Evolutionary conservation across 345 rosid species (phyloP), one percentile per base, ranked within the genome.

Genomic region (Ceriops tagal): DNA sequence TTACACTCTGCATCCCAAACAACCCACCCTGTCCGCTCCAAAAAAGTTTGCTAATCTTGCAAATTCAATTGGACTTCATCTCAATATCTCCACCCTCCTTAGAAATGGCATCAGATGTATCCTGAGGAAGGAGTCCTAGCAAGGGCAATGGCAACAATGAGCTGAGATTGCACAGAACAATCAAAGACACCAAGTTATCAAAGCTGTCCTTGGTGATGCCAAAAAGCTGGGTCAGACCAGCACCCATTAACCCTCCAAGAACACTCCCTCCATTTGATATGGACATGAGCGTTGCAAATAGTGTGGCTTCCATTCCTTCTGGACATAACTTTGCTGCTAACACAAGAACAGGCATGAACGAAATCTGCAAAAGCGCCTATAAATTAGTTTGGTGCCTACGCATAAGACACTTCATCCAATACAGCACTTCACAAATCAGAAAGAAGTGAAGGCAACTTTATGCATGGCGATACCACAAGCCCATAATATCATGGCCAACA

Each of bases 271-370:
- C 98, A 62, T 96, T 96, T 8, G 95, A 89, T 76, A 92, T 81
- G 58, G 98, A 96, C 98, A 96, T 90, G 61, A 92, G 92, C 16
- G 98, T 96, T 1, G 98, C 98, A 52, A 96, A 95, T 18, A 92
- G 92, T 20, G 97, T 96, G 65, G 97, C 98, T 77, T 96, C 98
- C 97, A 96, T 90, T 77, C 98, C 98, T 79, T 90, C 97, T 16
- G 97, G 99, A 73, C 98, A 92, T 52, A 95, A 62, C 71, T 90
- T 89, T 5, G 97, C 98, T 16, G 98, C 97, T 57, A 92, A 80
- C 66, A 95, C 97, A 63, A 90, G 97, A 72, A 92, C 96, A 5
- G 96, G 98, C 98, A 92, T 92, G 85, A 96, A 92, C 37, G 99
- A 96, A 74, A 88, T 93, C 98, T 92, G 84, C 75, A 74, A 7